Conservation (phyloP, 2,329 filamentous ascomycete species). For the Fusarium equiseti region DNA sequence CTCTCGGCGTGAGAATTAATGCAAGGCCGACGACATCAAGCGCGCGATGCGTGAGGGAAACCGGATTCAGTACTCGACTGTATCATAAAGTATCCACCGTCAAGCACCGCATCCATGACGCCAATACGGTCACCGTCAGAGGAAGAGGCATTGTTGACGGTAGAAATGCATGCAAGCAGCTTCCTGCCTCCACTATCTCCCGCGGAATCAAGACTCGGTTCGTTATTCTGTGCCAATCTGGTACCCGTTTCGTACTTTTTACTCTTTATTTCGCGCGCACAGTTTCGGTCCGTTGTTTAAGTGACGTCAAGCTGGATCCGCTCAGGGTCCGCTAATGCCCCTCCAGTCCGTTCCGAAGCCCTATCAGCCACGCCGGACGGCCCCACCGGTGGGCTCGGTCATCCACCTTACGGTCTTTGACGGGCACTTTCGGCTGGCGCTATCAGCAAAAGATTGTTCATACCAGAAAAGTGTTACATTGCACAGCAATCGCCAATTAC, state of each 20-base stretch:
- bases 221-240: constrained; percentile 24
- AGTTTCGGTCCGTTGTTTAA: constrained; percentile 40
- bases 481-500: constrained; percentile 14
- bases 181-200: constrained; percentile 10
- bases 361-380: constrained; percentile 49
- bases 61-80: constrained; percentile 16
- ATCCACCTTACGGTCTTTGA: constrained; percentile 7
- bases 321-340: constrained; percentile 31
- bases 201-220: constrained; percentile 27
- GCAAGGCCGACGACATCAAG: constrained; percentile 35
- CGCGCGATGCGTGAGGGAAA: constrained; percentile 30
- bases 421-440: constrained; percentile 31
- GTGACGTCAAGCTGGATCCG: constrained; percentile 50
- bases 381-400: constrained; percentile 36
- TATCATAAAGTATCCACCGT: constrained; percentile 31
- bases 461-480: constrained; percentile 18
- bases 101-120: constrained; percentile 32
- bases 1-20: constrained; percentile 27
- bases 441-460: constrained; percentile 36
- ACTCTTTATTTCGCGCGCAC: constrained; percentile 16
- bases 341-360: constrained; percentile 39
- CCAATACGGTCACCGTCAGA: constrained; percentile 42
- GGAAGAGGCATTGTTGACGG: constrained; percentile 33
- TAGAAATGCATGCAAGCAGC: constrained; percentile 30
- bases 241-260: constrained; percentile 14